Percentiles rank a stretch among this genome's conserved stretches.
Conservation (phyloP, 1,139 yeast species). For the Blastobotrys niveus region DNA sequence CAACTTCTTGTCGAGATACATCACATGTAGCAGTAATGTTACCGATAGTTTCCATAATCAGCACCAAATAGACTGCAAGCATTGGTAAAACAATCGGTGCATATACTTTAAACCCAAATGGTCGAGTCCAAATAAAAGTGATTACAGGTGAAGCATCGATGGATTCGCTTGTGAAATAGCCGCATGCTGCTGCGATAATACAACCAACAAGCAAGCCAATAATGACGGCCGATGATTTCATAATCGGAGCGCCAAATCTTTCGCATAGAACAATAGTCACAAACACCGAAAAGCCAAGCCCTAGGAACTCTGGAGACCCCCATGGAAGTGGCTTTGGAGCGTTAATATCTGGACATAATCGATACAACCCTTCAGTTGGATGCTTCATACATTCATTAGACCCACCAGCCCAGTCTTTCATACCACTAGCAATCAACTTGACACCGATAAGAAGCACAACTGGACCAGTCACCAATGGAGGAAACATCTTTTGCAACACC, state of each 20-base stretch:
- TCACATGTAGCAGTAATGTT: slow-evolving; percentile 91
- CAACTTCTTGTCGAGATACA: slow-evolving; percentile 76
- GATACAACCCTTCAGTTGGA: slow-evolving; percentile 44
- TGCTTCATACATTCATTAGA: slow-evolving; percentile 42
- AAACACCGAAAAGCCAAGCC: slow-evolving; percentile 79
- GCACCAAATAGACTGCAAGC: slow-evolving; percentile 69
- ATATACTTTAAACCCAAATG: slow-evolving; percentile 66
- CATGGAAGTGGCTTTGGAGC: slow-evolving; percentile 58
- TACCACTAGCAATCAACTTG: slow-evolving; percentile 60
- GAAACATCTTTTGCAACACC: slow-evolving; percentile 65
- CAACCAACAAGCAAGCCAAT: slow-evolving; percentile 80
- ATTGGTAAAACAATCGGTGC: slow-evolving; percentile 83
- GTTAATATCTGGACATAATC: slow-evolving; percentile 41
- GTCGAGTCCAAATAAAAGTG: slow-evolving; percentile 81
- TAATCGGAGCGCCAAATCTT: slow-evolving; percentile 88
- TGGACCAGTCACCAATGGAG: slow-evolving; percentile 88
- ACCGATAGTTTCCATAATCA: slow-evolving; percentile 90
- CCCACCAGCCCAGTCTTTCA: slow-evolving; percentile 85
- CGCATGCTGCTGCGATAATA: slow-evolving; percentile 86
- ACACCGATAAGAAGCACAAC: slow-evolving; percentile 81
- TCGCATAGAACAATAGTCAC: slow-evolving; percentile 68
- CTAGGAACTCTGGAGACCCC: slow-evolving; percentile 83
- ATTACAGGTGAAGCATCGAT: slow-evolving; percentile 74
- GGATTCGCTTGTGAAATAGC: slow-evolving; percentile 56
- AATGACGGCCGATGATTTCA: slow-evolving; percentile 89